phyloP scores from a whole-genome alignment of 257 asterid species.

The Parsonsia alboflavescens region DNA sequence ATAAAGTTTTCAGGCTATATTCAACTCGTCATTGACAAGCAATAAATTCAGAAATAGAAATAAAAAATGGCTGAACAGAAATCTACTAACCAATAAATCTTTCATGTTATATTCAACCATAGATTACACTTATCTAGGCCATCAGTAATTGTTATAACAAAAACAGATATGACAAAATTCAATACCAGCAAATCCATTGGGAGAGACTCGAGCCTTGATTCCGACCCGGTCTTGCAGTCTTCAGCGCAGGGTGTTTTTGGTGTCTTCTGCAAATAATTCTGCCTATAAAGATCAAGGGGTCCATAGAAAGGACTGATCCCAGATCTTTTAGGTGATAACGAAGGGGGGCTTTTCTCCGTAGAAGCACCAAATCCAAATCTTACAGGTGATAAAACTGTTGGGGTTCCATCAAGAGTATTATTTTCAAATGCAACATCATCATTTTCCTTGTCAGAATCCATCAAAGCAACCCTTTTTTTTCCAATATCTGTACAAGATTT shows the following conservation, averaged over 20 bases:
- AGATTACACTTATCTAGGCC: neutral
- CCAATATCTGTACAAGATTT: conserved; percentile 75
- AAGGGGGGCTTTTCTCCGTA: conserved; percentile 33
- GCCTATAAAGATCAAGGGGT: conserved; percentile 27
- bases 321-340: conserved; percentile 46
- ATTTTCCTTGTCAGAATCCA: conserved; percentile 26
- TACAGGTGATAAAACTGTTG: conserved; percentile 44
- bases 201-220: conserved; percentile 82
- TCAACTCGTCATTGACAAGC: neutral
- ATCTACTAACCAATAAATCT: no score
- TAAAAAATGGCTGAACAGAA: no score
- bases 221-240: conserved; percentile 37
- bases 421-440: conserved; percentile 26
- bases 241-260: conserved; percentile 68
- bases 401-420: conserved; percentile 28
- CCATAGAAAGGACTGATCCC: conserved; percentile 32
- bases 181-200: conserved; percentile 85
- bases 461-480: conserved; percentile 63
- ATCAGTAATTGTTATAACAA: neutral
- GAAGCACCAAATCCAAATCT: conserved; percentile 45
- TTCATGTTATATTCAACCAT: neutral
- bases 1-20: neutral
- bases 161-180: conserved; percentile 8
- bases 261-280: conserved; percentile 41
- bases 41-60: no score